A percentile compares a stretch with the other conserved stretches of the same genome.
Evolutionary conservation across 2,329 filamentous ascomycete species (phyloP).

Genomic region (Didymella glomerata): DNA sequence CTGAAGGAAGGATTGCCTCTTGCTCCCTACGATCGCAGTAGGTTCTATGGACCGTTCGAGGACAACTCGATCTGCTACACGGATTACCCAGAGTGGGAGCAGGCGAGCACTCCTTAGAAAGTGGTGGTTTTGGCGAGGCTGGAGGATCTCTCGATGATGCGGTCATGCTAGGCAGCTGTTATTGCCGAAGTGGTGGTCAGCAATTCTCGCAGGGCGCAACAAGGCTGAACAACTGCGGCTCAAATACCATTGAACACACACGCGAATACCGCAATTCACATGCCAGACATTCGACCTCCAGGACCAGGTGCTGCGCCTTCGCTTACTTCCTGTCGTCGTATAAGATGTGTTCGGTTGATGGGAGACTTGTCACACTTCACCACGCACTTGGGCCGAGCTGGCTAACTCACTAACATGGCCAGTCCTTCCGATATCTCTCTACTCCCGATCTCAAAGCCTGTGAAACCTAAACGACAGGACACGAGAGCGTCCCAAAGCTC

Average conservation of each 20-base stretch:
- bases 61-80: conserved; percentile 31
- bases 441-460: too few species aligned
- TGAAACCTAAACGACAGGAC: not conserved
- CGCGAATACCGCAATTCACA: too few species aligned
- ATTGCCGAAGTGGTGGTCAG: not conserved
- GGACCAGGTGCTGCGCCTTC: too few species aligned
- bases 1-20: conserved; percentile 50
- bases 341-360: too few species aligned
- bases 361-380: too few species aligned
- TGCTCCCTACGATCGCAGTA: conserved; percentile 49
- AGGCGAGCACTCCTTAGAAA: conserved; percentile 9
- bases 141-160: not conserved
- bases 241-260: too few species aligned
- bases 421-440: too few species aligned
- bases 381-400: too few species aligned
- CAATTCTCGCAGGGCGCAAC: not conserved
- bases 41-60: conserved; percentile 34
- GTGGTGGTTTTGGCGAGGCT: not conserved
- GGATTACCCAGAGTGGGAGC: conserved; percentile 26
- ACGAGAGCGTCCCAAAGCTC: not conserved
- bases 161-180: not conserved
- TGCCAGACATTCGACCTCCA: too few species aligned
- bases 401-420: too few species aligned
- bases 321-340: too few species aligned
- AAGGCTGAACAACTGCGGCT: too few species aligned